A percentile compares a stretch with the other conserved stretches of the same genome.
Conservation (phyloP, 1,284 basidiomycete genomes). For the Polyporus tsugae region DNA sequence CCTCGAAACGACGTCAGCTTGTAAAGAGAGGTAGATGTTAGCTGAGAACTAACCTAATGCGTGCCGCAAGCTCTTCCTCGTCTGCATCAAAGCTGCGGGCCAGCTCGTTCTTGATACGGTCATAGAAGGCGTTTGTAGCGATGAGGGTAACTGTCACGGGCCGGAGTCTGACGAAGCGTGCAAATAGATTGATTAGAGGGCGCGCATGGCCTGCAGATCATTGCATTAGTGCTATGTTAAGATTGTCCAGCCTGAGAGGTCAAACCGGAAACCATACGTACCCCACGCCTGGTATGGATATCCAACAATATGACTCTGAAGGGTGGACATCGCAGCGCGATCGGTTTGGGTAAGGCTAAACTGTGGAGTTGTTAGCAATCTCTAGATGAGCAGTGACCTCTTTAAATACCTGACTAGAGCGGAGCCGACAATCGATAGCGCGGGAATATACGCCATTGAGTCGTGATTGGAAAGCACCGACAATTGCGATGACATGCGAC, state of each 20-base stretch:
- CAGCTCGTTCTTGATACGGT: slow-evolving; percentile 33
- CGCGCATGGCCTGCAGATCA: slow-evolving; percentile 33
- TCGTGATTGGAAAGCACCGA: not conserved
- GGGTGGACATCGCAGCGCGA: not conserved
- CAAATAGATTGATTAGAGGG: slow-evolving; percentile 31
- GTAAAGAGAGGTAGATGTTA: too few species aligned
- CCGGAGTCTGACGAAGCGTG: slow-evolving; percentile 31
- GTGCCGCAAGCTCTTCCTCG: slow-evolving; percentile 21
- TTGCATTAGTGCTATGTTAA: not conserved
- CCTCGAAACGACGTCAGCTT: slow-evolving; percentile 12
- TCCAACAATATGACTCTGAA: slow-evolving; percentile 3
- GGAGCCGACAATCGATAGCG: not conserved
- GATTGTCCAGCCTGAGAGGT: not conserved
- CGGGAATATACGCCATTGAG: not conserved
- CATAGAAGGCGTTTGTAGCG: slow-evolving; percentile 19
- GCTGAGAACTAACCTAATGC: slow-evolving; percentile 20
- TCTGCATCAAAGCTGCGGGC: slow-evolving; percentile 27
- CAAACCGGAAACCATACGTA: not conserved
- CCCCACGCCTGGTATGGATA: slow-evolving; percentile 9
- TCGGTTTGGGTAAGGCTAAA: not conserved
- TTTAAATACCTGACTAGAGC: not conserved
- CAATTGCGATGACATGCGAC: not conserved
- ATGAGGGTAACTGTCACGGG: slow-evolving; percentile 34
- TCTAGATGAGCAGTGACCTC: not conserved
- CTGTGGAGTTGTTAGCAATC: not conserved